Percentiles rank a stretch among this genome's conserved stretches.
Conservation (phyloP, 306 rosid species). For the Vigna nakashimae region DNA sequence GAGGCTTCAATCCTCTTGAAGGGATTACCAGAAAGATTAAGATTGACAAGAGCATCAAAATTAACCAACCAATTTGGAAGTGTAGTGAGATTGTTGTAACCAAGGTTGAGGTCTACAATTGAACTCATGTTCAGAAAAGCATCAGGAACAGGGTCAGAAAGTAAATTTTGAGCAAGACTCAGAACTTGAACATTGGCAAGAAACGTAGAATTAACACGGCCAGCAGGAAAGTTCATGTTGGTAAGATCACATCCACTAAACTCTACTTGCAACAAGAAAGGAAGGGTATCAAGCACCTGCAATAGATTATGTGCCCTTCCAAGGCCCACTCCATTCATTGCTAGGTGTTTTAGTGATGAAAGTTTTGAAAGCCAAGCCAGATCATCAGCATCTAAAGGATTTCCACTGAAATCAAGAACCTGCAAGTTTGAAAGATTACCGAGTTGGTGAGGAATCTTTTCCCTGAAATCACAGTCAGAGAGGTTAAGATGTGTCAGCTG, state of each 20-base stretch:
- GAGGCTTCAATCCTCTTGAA: background rate
- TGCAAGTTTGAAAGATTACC: slow-evolving; percentile 10
- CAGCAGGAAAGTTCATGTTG: background rate
- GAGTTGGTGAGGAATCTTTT: background rate
- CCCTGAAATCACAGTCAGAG: background rate
- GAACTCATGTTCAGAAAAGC: slow-evolving; percentile 11
- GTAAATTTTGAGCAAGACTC: background rate
- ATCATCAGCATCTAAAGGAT: background rate
- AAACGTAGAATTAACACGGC: background rate
- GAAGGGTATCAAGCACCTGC: slow-evolving; percentile 17
- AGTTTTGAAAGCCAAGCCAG: slow-evolving; percentile 7
- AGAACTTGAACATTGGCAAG: slow-evolving; percentile 12
- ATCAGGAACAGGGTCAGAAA: background rate
- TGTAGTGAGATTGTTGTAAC: background rate
- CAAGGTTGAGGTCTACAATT: slow-evolving; percentile 1
- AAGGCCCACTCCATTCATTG: background rate
- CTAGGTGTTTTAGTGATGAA: slow-evolving; percentile 9
- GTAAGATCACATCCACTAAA: background rate
- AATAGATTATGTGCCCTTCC: background rate
- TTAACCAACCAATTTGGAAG: slow-evolving; percentile 20
- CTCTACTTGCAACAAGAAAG: background rate
- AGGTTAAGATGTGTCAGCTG: background rate
- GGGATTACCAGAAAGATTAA: background rate
- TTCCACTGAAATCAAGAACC: slow-evolving; percentile 24
- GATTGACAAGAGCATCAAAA: slow-evolving; percentile 18